Evolutionary conservation across 116 monocot genomes (phyloP), one percentile per base, ranked within the genome.

Genomic region (Cymodocea nodosa): DNA sequence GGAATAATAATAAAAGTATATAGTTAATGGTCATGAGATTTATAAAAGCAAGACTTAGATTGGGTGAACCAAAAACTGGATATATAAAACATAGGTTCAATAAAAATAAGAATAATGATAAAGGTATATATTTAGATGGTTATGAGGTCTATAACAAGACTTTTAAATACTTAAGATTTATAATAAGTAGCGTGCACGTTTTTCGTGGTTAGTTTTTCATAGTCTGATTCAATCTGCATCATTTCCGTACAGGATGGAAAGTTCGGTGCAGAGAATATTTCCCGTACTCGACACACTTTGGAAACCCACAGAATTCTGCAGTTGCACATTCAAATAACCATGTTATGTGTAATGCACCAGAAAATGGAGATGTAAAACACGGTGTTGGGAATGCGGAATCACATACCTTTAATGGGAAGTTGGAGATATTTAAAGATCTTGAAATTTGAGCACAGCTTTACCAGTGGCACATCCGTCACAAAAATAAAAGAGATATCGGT

Each of bases 201-300:
- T 50, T 15, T 12, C 2, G 2, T 50, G 18, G 4, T 16, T 14
- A 51, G 22, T 23, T 51, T 51, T 3, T 2, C 19, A 50, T 65
- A 20, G 4, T 8, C 34, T 52, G 24, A 50, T 63, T 18, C 19
- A 30, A 35, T 52, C 35, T 65, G n/a, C 11, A 44, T n/a, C 23
- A 12, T 60, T 34, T 60, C 52, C 59, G 5, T 77, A 25, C 73
- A 92, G 92, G 84, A 75, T 92, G 92, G 92, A 84, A 80, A 70
- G 51, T 35, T 24, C 66, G 77, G 12, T 85, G 85, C 65, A 80
- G 81, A 15, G 78, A 81, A 64, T 87, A 85, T 66, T 92, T 92
- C 51, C 92, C 84, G 6, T 92, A 72, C 70, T 92, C 92, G 0
- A 80, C 82, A 24, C 58, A 85, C 18, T 81, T 87, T 73, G 80